Conservation (phyloP, 345 rosid species). For the Cardamine resedifolia region DNA sequence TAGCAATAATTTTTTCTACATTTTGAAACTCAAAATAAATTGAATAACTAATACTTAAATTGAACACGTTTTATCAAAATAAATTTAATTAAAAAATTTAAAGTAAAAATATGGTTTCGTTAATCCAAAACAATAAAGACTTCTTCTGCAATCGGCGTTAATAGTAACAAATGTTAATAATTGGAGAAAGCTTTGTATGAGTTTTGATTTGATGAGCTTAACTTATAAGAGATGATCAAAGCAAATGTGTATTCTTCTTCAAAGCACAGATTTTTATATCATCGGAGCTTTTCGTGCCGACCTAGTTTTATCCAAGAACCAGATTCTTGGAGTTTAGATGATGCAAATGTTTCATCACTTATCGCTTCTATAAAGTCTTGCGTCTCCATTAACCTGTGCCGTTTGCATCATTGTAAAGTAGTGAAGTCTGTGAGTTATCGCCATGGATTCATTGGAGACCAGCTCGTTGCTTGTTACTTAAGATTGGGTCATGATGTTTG, state of each 20-base stretch:
- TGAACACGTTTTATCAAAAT: too few species aligned
- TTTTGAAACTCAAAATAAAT: too few species aligned
- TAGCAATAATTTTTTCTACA: too few species aligned
- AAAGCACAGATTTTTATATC: background rate
- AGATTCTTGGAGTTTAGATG: constrained; percentile 37
- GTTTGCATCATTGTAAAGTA: constrained; percentile 48
- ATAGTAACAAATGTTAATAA: too few species aligned
- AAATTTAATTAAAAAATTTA: too few species aligned
- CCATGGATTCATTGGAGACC: constrained; percentile 71
- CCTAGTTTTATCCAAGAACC: constrained; percentile 16
- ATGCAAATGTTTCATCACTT: constrained; percentile 49
- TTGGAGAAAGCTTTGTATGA: background rate
- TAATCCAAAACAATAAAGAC: too few species aligned
- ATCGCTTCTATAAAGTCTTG: constrained; percentile 46
- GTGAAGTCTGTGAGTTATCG: constrained; percentile 53
- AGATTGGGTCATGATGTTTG: constrained; percentile 42
- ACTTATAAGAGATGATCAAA: constrained; percentile 11
- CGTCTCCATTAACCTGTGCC: constrained; percentile 39
- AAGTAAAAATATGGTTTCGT: too few species aligned
- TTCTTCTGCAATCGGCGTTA: too few species aligned
- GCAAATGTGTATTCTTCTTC: constrained; percentile 8
- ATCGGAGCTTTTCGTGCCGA: background rate
- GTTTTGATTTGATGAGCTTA: background rate
- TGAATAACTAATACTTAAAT: too few species aligned
- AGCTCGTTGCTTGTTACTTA: constrained; percentile 44